Base-by-base conservation (phyloP, 495 filamentous ascomycete species). In the Annulohypoxylon bovei region DNA sequence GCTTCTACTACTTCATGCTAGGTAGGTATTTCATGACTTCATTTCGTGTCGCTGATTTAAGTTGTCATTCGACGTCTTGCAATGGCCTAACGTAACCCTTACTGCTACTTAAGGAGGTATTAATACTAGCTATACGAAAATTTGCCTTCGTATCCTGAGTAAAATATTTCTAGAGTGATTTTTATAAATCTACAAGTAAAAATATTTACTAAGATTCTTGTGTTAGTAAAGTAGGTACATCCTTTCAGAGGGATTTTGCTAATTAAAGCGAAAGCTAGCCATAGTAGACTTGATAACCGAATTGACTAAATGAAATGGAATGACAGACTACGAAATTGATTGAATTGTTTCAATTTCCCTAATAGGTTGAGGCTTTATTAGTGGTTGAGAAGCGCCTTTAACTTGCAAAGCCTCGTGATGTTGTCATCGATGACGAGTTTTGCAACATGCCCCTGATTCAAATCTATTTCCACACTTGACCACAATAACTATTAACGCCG, bases 401-500 rank as follows among this genome's bases (percentile, higher is more conserved):
- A 53, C 8, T 11, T 22, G 6, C 4, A 9, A 40, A 52, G 47
- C 27, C 6, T 50, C 9, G 27, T 28, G 25, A 70, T 71, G 68
- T 66, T 66, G 44, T 28, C 62, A 67, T 71, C 27, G 37, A 42
- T 37, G 28, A 11, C 22, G 57, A 46, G 33, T 27, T 53, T 66
- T 39, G 57, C 66, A 63, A 56, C 39, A 50, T 44, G 18, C 27
- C 14, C n/a, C 28, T 53, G 25, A 18, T 27, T 25, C 44, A 18
- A 8, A 49, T 23, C 20, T 27, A 5, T 20, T 5, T 25, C 8
- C 44, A 6, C 2, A 6, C 39, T 42, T 18, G 39, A 42, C 20
- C 5, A 7, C n/a, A 4, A 18, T 42, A 7, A 20, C n/a, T 20
- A 20, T 5, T 20, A 42, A 16, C 4, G 3, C 20, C 12, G n/a